These are phyloP conservation scores for Tylopilus vinaceipallidus DNA, from an alignment of 768 basidiomycete species.

Conservation along the genomic window DNA sequence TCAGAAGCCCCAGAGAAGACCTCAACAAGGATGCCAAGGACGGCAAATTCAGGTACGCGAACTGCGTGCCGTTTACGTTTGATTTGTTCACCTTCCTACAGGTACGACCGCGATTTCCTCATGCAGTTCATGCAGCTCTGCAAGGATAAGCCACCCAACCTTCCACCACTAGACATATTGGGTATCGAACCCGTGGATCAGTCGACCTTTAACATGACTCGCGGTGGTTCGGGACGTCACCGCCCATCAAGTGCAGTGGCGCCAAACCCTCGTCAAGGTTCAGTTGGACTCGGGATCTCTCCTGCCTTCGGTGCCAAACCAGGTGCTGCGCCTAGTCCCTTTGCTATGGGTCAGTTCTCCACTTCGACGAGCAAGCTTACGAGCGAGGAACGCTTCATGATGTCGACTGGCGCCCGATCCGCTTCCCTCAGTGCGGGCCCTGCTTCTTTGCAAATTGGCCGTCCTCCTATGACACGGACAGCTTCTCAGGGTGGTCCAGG, in stretches of 20 bases:
- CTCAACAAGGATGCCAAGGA: conserved; percentile 82
- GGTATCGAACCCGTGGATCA: conserved; percentile 82
- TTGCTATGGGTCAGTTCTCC: conserved; percentile 69
- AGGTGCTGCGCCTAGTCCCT: conserved; percentile 26
- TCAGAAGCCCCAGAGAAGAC: conserved; percentile 78
- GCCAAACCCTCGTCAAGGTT: conserved; percentile 44
- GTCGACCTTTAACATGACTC: conserved; percentile 46
- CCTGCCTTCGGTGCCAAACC: conserved; percentile 32
- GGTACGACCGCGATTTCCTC: conserved; percentile 97
- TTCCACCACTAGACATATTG: conserved; percentile 87
- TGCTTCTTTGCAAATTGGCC: conserved; percentile 47
- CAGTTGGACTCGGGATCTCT: conserved; percentile 46
- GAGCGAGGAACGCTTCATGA: conserved; percentile 67
- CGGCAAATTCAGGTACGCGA: conserved; percentile 79
- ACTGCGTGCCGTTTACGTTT: not conserved
- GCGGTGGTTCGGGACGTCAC: conserved; percentile 66
- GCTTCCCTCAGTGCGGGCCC: conserved; percentile 54
- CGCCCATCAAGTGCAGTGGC: conserved; percentile 46
- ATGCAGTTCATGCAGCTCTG: conserved; percentile 95
- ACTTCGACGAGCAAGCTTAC: conserved; percentile 54
- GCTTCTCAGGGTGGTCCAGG: conserved; percentile 63
- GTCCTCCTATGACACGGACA: conserved; percentile 68
- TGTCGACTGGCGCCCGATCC: conserved; percentile 45
- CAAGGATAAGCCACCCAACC: conserved; percentile 89
- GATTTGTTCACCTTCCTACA: conserved; percentile 29